A percentile compares a stretch with the other conserved stretches of the same genome.
Evolutionary conservation across 805 yeast genomes (phyloP).

Genomic region (Cyberlindnera samutprakarnensis): DNA sequence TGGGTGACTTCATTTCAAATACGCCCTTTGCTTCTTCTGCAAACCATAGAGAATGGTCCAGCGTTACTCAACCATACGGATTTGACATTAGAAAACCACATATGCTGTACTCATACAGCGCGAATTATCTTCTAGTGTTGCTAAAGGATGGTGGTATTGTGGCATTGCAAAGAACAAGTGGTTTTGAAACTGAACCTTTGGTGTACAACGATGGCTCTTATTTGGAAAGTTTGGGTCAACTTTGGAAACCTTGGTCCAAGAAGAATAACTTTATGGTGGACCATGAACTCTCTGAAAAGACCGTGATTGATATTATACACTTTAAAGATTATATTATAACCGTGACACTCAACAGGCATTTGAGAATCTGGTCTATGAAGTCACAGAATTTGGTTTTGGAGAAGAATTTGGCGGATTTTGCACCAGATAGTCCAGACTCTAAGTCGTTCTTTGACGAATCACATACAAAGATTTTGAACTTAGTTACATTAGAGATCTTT

Average conservation of each 20-base stretch:
- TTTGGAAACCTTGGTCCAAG: slow-evolving; percentile 23
- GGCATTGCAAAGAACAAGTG: slow-evolving; percentile 31
- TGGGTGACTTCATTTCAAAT: slow-evolving; percentile 32
- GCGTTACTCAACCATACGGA: slow-evolving; percentile 59
- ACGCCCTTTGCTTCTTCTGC: slow-evolving; percentile 10
- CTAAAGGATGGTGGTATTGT: slow-evolving; percentile 75
- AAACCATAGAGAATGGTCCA: slow-evolving; percentile 46
- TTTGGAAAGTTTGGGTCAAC: slow-evolving; percentile 27
- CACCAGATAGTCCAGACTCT: slow-evolving; percentile 7
- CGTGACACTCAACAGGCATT: slow-evolving; percentile 42
- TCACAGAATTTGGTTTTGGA: slow-evolving; percentile 25
- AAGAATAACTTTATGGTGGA: slow-evolving; percentile 30
- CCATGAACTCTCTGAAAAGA: slow-evolving; percentile 30
- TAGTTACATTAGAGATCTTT: slow-evolving; percentile 5
- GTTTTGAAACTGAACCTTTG: slow-evolving; percentile 29
- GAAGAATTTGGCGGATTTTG: slow-evolving; percentile 13
- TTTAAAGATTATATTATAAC: slow-evolving; percentile 33
- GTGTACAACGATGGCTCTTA: slow-evolving; percentile 52
- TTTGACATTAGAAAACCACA: slow-evolving; percentile 53
- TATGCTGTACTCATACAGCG: slow-evolving; percentile 38
- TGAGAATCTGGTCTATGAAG: slow-evolving; percentile 55
- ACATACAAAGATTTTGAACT: slow-evolving; percentile 24
- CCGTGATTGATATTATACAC: slow-evolving; percentile 25
- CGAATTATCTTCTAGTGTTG: slow-evolving; percentile 43
- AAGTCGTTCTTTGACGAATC: slow-evolving; percentile 23